These are phyloP conservation scores for Coemansia sp. DNA, from an alignment of 192 early-diverging fungal genomes.

Conservation along the genomic window DNA sequence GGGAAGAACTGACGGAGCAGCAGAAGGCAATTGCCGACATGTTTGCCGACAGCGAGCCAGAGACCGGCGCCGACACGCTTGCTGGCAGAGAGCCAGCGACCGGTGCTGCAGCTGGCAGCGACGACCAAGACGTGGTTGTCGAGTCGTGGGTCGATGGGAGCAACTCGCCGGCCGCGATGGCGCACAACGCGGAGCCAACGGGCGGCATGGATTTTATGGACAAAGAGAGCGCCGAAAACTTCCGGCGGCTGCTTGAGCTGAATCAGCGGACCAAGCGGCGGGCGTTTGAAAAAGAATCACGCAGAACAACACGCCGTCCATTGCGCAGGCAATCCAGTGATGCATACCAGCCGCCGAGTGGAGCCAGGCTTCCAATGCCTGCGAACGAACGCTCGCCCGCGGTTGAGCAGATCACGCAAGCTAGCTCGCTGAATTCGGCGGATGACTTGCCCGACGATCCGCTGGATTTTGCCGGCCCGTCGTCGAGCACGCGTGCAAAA, in stretches of 20 bases:
- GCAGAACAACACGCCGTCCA: neutral
- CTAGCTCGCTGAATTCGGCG: neutral
- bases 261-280: neutral
- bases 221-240: constrained; percentile 46
- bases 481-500: neutral
- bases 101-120: neutral
- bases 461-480: neutral
- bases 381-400: neutral
- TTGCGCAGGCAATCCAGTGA: neutral
- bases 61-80: neutral
- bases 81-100: neutral
- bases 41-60: neutral
- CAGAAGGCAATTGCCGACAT: neutral
- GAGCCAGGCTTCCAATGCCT: neutral
- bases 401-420: neutral
- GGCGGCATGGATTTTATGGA: constrained; percentile 38
- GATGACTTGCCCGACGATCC: constrained; percentile 32
- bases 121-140: neutral
- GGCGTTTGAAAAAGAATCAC: neutral
- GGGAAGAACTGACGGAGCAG: neutral
- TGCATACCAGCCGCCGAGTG: too few species aligned
- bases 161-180: neutral
- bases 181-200: neutral
- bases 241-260: constrained; percentile 16
- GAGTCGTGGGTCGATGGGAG: neutral